Evolutionary conservation across 169 alveolate genomes (phyloP).

Genomic region (Plasmodium coatneyi): DNA sequence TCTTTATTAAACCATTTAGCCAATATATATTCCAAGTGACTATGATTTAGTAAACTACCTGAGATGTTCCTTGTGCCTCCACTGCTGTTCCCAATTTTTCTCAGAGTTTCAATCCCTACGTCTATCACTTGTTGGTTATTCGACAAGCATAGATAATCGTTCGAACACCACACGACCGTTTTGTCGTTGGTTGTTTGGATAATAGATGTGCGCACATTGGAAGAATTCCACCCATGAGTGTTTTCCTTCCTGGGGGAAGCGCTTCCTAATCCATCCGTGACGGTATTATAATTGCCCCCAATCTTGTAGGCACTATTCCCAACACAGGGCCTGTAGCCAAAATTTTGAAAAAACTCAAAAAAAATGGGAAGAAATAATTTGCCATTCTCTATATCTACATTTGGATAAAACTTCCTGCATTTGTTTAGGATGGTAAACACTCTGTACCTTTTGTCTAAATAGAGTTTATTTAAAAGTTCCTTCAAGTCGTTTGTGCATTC

Average conservation of each 20-base stretch:
- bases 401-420: slow-evolving; percentile 60
- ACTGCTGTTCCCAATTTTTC: slow-evolving; percentile 89
- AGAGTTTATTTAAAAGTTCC: slow-evolving; percentile 43
- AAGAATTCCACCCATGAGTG: background rate
- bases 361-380: slow-evolving; percentile 25
- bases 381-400: slow-evolving; percentile 63
- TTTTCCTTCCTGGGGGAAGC: background rate
- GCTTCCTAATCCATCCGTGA: background rate
- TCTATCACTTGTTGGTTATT: slow-evolving; percentile 85
- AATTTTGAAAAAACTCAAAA: slow-evolving; percentile 54
- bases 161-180: slow-evolving; percentile 84
- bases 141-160: slow-evolving; percentile 92
- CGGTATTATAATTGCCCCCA: background rate
- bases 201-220: background rate
- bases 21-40: slow-evolving; percentile 86
- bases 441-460: slow-evolving; percentile 50
- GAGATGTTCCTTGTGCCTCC: slow-evolving; percentile 94
- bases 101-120: slow-evolving; percentile 86
- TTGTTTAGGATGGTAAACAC: slow-evolving; percentile 65
- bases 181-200: background rate
- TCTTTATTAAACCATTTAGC: slow-evolving; percentile 89
- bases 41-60: slow-evolving; percentile 87
- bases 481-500: slow-evolving; percentile 48
- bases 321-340: slow-evolving; percentile 55
- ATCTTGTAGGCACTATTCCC: slow-evolving; percentile 13